A percentile compares a stretch with the other conserved stretches of the same genome.
Evolutionary conservation across 2,329 filamentous ascomycete species (phyloP).

Genomic region (Fusarium tupiense): DNA sequence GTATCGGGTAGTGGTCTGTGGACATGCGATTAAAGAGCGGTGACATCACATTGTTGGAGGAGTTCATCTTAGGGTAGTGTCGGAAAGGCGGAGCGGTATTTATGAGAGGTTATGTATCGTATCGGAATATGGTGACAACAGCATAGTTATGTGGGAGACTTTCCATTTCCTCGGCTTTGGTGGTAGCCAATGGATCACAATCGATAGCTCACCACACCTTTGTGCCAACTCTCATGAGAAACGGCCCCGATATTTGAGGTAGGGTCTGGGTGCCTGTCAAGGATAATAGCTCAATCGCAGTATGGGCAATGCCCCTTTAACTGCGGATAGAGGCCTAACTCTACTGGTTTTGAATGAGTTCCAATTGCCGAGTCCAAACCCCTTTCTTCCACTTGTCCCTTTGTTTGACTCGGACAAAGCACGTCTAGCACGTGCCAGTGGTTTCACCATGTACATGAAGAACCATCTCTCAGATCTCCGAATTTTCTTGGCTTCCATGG

Average conservation of each 20-base stretch:
- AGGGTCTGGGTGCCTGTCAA: conserved; percentile 4
- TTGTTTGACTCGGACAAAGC: conserved; percentile 6
- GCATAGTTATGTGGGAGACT: not conserved
- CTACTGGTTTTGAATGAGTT: not conserved
- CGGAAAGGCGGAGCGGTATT: not conserved
- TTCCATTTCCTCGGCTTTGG: not conserved
- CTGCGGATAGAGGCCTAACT: not conserved
- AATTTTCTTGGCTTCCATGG: conserved; percentile 15
- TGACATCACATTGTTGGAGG: conserved; percentile 1
- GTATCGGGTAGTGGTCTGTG: not conserved
- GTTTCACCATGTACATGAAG: conserved; percentile 14
- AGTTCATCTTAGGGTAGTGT: not conserved
- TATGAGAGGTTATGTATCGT: not conserved
- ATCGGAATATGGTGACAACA: not conserved
- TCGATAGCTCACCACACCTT: not conserved
- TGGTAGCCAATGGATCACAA: not conserved
- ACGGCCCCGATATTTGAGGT: conserved; percentile 22
- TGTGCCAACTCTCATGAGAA: conserved; percentile 9
- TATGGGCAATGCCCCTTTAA: conserved; percentile 1
- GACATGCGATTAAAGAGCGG: conserved; percentile 7
- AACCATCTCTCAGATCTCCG: conserved; percentile 7
- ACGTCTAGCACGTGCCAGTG: conserved; percentile 21
- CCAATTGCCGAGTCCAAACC: not conserved
- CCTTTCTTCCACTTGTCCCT: not conserved
- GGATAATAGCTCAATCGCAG: not conserved